Percentiles rank a stretch among this genome's conserved stretches.
phyloP scores from a whole-genome alignment of 208 protist species.

The Leishmania amazonensis region DNA sequence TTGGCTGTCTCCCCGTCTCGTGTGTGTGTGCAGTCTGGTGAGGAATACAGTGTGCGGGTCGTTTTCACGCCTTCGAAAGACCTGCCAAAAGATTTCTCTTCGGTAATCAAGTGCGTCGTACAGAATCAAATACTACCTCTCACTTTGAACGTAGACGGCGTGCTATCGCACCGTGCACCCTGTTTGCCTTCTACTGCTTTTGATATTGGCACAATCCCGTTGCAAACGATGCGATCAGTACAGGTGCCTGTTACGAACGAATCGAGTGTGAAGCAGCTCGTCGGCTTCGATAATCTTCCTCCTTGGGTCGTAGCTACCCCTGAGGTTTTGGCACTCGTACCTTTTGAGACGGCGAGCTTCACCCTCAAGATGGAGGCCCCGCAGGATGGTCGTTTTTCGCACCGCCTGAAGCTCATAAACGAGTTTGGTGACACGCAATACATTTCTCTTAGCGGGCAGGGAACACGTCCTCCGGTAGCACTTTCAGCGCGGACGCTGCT shows the following conservation, averaged over 20 bases:
- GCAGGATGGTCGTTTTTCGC: slow-evolving; percentile 33
- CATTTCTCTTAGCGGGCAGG: slow-evolving; percentile 26
- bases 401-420: slow-evolving; percentile 28
- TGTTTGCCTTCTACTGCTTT: slow-evolving; percentile 11
- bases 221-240: slow-evolving; percentile 19
- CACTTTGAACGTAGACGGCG: slow-evolving; percentile 10
- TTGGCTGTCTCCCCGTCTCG: slow-evolving; percentile 36
- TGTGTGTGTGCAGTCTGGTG: slow-evolving; percentile 52
- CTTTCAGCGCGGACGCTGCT: slow-evolving; percentile 31
- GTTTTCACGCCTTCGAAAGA: slow-evolving; percentile 36
- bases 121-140: slow-evolving; percentile 29
- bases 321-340: slow-evolving; percentile 21
- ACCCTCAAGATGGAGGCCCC: slow-evolving; percentile 26
- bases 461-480: slow-evolving; percentile 8
- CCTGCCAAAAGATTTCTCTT: slow-evolving; percentile 18
- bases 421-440: slow-evolving; percentile 33
- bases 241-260: slow-evolving; percentile 32
- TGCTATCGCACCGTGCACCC: slow-evolving; percentile 22
- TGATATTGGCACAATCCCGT: slow-evolving; percentile 9
- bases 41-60: slow-evolving; percentile 41
- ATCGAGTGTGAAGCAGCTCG: slow-evolving; percentile 25
- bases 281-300: slow-evolving; percentile 30
- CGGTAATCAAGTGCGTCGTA: slow-evolving; percentile 27
- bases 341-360: slow-evolving; percentile 23
- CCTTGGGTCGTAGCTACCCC: slow-evolving; percentile 19